Percentiles rank a stretch among this genome's conserved stretches.
phyloP scores from a whole-genome alignment of 108 stramenopile species.

The Pseudonitzschia multiseries region DNA sequence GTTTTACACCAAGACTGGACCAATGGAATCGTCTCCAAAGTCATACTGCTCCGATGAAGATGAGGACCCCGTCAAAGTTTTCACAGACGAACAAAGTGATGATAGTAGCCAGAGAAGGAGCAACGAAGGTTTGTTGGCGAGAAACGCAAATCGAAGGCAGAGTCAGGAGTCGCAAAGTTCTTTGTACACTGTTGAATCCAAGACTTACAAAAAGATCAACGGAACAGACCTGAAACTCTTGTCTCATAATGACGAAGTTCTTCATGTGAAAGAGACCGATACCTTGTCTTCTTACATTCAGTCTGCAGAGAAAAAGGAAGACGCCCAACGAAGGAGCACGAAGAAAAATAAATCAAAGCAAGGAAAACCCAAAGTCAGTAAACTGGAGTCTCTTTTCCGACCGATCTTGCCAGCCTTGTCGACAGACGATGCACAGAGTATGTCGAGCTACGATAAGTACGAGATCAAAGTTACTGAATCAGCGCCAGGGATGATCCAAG shows the following conservation, averaged over 20 bases:
- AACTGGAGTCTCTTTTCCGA: constrained; percentile 41
- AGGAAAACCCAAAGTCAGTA: constrained; percentile 28
- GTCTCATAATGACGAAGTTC: neutral
- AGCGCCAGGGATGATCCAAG: constrained; percentile 36
- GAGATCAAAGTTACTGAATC: constrained; percentile 48
- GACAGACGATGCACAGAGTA: constrained; percentile 31
- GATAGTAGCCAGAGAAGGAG: neutral
- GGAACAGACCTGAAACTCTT: constrained; percentile 13
- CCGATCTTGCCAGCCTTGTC: constrained; percentile 38
- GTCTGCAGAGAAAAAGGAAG: neutral
- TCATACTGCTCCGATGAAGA: constrained; percentile 5
- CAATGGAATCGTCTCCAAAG: constrained; percentile 15
- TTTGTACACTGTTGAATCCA: constrained; percentile 12
- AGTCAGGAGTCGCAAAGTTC: constrained; percentile 11
- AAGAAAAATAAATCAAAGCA: neutral
- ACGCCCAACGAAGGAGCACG: neutral
- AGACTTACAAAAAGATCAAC: neutral
- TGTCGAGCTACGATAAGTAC: constrained; percentile 28
- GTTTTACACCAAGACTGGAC: constrained; percentile 18
- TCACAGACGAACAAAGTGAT: constrained; percentile 7
- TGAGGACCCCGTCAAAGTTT: neutral
- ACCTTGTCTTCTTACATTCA: neutral
- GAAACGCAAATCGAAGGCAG: neutral
- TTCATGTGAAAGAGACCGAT: neutral
- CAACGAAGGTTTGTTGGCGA: neutral